Percentiles rank a stretch among this genome's conserved stretches.
Conservation (phyloP, 768 basidiomycete genomes). For the Krasilnikovozyma curviuscula region DNA sequence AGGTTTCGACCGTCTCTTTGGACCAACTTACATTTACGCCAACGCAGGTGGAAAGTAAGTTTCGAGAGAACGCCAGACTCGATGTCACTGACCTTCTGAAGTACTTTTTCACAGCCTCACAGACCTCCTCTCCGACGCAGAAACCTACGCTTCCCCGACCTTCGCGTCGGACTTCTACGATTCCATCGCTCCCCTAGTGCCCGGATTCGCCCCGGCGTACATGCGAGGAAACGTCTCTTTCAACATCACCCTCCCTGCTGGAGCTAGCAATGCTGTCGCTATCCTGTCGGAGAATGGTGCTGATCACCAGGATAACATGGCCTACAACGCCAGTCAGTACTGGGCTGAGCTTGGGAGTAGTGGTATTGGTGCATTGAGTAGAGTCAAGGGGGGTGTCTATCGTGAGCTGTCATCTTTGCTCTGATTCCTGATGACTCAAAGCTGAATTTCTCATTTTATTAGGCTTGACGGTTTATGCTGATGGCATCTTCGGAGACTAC, state of each 20-base stretch:
- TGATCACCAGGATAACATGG: slow-evolving; percentile 12
- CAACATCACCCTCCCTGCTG: slow-evolving; percentile 11
- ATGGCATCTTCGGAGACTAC: slow-evolving; percentile 16
- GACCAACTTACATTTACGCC: slow-evolving; percentile 14
- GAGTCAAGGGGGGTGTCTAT: slow-evolving; percentile 17
- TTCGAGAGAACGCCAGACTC: neutral
- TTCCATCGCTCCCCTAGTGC: slow-evolving; percentile 11
- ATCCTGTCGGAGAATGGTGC: slow-evolving; percentile 12
- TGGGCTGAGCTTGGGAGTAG: slow-evolving; percentile 14
- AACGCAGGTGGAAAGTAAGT: slow-evolving; percentile 5
- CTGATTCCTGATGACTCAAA: no score
- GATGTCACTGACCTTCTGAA: neutral
- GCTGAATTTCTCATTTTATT: neutral
- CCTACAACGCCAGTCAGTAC: slow-evolving; percentile 13
- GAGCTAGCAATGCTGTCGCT: slow-evolving; percentile 11
- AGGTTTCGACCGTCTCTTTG: slow-evolving; percentile 19
- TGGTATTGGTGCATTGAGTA: slow-evolving; percentile 12
- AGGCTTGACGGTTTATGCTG: slow-evolving; percentile 16
- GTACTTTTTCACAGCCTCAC: slow-evolving; percentile 1
- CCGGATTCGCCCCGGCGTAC: slow-evolving; percentile 9
- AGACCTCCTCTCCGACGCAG: slow-evolving; percentile 2
- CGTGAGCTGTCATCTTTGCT: no score
- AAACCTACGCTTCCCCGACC: neutral
- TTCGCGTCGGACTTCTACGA: slow-evolving; percentile 17
- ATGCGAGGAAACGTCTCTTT: slow-evolving; percentile 11